A percentile compares a stretch with the other conserved stretches of the same genome.
Evolutionary conservation across 2,329 filamentous ascomycete species (phyloP).

Genomic region (Cladophialophora immunda): DNA sequence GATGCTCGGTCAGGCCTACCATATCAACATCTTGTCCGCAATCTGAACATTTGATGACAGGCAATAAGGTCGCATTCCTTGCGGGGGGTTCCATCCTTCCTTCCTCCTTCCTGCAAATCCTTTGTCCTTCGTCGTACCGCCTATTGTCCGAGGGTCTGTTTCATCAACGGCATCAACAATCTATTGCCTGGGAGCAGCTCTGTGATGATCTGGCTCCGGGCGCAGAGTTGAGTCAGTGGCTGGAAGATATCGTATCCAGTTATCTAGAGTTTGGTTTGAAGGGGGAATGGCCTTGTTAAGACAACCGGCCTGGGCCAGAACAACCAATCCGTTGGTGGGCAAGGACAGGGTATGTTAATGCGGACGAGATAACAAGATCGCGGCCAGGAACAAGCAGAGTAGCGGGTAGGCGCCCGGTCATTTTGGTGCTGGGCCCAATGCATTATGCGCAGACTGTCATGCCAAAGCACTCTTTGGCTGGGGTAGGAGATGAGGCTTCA

Average conservation of each 20-base stretch:
- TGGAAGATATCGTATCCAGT: conserved; percentile 23
- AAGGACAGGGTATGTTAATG: conserved; percentile 28
- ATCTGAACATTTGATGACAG: conserved; percentile 86
- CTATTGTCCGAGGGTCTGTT: background rate
- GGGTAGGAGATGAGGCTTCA: conserved; percentile 39
- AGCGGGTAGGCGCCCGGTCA: conserved; percentile 26
- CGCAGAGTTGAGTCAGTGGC: conserved; percentile 13
- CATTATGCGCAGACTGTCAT: conserved; percentile 17
- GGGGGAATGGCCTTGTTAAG: conserved; percentile 23
- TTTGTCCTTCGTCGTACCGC: background rate
- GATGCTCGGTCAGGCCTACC: conserved; percentile 83
- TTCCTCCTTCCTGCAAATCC: conserved; percentile 14
- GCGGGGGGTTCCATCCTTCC: conserved; percentile 33
- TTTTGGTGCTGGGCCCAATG: conserved; percentile 23
- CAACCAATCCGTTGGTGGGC: conserved; percentile 14
- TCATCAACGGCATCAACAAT: conserved; percentile 6
- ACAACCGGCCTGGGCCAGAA: conserved; percentile 11
- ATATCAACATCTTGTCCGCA: conserved; percentile 83
- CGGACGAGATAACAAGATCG: conserved; percentile 27
- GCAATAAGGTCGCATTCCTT: conserved; percentile 75
- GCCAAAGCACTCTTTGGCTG: conserved; percentile 28
- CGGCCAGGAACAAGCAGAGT: conserved; percentile 12
- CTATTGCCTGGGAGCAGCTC: background rate
- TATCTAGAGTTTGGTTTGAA: conserved; percentile 22
- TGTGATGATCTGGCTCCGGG: background rate